Conservation (phyloP, 371 early-diverging fungal genomes). For the Chytridium lagenaria region DNA sequence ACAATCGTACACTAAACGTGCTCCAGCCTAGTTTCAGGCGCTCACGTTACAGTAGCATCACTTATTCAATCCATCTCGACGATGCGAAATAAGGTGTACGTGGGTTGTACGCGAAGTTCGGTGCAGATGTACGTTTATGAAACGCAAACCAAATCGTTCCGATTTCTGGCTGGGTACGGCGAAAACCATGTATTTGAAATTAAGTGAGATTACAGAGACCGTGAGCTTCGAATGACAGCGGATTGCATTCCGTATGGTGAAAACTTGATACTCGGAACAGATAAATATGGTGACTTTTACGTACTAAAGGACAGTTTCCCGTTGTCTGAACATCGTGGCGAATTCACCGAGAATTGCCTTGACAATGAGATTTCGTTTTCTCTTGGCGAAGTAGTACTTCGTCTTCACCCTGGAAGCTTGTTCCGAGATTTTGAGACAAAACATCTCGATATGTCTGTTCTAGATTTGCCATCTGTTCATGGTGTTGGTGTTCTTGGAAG, state of each 20-base stretch:
- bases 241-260: slow-evolving; percentile 30
- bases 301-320: slow-evolving; percentile 10
- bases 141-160: slow-evolving; percentile 31
- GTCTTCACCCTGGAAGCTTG: slow-evolving; percentile 32
- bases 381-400: slow-evolving; percentile 37
- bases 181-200: not conserved
- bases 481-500: slow-evolving; percentile 25
- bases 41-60: slow-evolving; percentile 29
- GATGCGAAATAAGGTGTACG: slow-evolving; percentile 24
- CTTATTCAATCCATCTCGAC: slow-evolving; percentile 39
- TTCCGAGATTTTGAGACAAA: slow-evolving; percentile 11
- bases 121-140: slow-evolving; percentile 38
- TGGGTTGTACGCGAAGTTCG: slow-evolving; percentile 35
- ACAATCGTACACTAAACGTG: not conserved
- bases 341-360: slow-evolving; percentile 18
- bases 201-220: slow-evolving; percentile 32
- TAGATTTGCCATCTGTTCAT: not conserved
- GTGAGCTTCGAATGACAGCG: slow-evolving; percentile 18
- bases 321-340: not conserved
- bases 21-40: slow-evolving; percentile 42
- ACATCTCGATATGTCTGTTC: not conserved
- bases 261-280: slow-evolving; percentile 18
- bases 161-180: slow-evolving; percentile 37
- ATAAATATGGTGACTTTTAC: slow-evolving; percentile 37
- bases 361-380: slow-evolving; percentile 32